Base-by-base conservation (phyloP, 345 rosid genomes). In the Sisymbrium irio region DNA sequence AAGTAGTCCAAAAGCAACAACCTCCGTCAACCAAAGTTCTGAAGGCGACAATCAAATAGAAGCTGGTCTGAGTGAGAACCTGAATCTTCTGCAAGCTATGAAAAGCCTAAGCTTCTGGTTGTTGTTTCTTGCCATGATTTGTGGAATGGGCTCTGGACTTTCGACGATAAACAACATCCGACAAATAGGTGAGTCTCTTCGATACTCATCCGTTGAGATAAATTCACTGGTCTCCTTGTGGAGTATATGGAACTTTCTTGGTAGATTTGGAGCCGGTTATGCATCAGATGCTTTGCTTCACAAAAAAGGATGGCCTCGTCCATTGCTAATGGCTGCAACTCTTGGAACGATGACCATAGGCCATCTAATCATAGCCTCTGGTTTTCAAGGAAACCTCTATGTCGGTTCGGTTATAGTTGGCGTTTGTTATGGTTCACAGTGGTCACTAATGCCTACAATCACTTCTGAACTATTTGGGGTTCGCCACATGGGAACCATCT, bases 191-290 rank as follows among this genome's bases (percentile, higher is more conserved):
- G 90, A 87, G 69, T 94, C 97, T 33, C 90, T 93, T 5, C 83
- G 89, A 37, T 94, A 94, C 80, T 73, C 85, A 3, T 77, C 80
- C 4, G 39, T 60, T 15, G 96, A 88, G 72, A 86, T 78, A 79
- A 85, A 76, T 61, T 86, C 97, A 15, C 35, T 93, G 70, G 96
- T 94, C 63, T 77, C 98, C 15, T 75, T 89, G 69, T 79, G 83
- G 83, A 89, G 93, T 69, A 91, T 89, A 83, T 94, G 98, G 98
- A 91, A 89, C 65, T 91, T 91, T 72, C 89, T 94, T 2, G 97
- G 97, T 64, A 88, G 97, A 35, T 89, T 93, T 35, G 93, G 94
- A 46, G 98, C 83, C 7, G 98, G 98, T 13, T 88, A 77, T 37
- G 75, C 87, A 3, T 91, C 98, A 0, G 98, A 93, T 75, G 69